These are phyloP conservation scores for Fusarium sacchari DNA, from an alignment of 2,329 filamentous ascomycete genomes.

Conservation along the genomic window DNA sequence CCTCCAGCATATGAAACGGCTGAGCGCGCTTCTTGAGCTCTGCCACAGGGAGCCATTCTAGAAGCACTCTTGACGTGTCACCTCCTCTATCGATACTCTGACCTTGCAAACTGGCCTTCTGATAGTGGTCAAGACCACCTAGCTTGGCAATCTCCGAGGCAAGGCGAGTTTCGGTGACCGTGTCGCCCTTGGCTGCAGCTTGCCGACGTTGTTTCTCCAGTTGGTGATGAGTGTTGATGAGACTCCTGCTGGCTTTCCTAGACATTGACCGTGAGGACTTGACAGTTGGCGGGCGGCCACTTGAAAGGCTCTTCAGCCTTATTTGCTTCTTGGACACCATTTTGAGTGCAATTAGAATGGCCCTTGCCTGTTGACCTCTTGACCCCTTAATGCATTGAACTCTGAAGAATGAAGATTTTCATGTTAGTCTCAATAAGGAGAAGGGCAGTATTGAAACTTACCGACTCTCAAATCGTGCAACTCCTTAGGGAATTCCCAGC, in stretches of 20 bases:
- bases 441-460: background rate
- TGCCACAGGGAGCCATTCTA: constrained; percentile 66
- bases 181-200: constrained; percentile 64
- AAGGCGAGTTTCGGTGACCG: constrained; percentile 56
- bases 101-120: constrained; percentile 74
- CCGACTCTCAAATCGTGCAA: background rate
- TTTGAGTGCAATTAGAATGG: background rate
- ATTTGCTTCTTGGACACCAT: constrained; percentile 62
- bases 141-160: constrained; percentile 64
- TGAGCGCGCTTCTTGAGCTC: constrained; percentile 40
- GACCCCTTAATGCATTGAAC: background rate
- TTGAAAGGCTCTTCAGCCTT: constrained; percentile 54
- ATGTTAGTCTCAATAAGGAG: constrained; percentile 23
- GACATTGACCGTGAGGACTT: constrained; percentile 67
- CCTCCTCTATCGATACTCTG: constrained; percentile 73
- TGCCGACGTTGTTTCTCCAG: constrained; percentile 70
- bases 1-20: constrained; percentile 78
- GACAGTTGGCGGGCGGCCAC: constrained; percentile 66
- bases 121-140: constrained; percentile 71
- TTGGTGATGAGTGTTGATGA: constrained; percentile 74
- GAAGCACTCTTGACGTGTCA: constrained; percentile 71
- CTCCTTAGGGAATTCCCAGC: background rate
- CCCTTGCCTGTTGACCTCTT: background rate
- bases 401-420: constrained; percentile 24
- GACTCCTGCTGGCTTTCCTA: constrained; percentile 69